Evolutionary conservation across 768 basidiomycete species (phyloP).

Genomic region (Lyophyllum atratum): DNA sequence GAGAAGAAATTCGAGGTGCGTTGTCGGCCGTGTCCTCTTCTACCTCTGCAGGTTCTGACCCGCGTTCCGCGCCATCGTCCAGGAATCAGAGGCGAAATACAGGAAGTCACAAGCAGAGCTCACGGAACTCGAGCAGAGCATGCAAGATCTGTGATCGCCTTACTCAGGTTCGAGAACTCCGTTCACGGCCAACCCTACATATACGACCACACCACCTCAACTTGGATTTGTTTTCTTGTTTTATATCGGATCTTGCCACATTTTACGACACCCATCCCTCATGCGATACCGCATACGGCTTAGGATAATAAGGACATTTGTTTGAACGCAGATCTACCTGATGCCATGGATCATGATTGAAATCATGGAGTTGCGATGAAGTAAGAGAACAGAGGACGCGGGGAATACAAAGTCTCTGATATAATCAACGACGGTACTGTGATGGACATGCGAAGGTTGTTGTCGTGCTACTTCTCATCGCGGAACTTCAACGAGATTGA

Average conservation of each 20-base stretch:
- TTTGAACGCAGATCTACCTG: conserved; percentile 6
- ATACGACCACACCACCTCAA: background rate
- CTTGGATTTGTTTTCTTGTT: conserved; percentile 11
- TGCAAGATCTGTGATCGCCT: conserved; percentile 64
- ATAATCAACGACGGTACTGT: background rate
- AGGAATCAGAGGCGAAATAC: conserved; percentile 78
- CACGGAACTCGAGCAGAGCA: conserved; percentile 75
- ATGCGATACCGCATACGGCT: conserved; percentile 10
- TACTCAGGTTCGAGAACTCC: background rate
- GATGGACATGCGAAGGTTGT: background rate
- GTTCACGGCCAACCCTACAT: conserved; percentile 1
- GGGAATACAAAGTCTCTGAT: background rate
- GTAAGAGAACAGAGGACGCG: background rate
- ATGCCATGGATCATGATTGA: background rate
- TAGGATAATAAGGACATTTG: conserved; percentile 15
- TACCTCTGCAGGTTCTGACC: background rate
- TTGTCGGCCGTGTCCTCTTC: conserved; percentile 3
- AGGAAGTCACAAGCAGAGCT: conserved; percentile 75
- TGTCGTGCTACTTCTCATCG: conserved; percentile 38
- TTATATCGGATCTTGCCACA: conserved; percentile 13
- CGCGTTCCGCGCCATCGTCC: conserved; percentile 7
- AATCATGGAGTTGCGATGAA: background rate
- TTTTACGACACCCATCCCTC: conserved; percentile 3
- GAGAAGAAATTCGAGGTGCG: conserved; percentile 94
- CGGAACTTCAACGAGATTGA: conserved; percentile 82